Conservation (phyloP, 1,284 basidiomycete genomes). For the Naganishia cerealis region DNA sequence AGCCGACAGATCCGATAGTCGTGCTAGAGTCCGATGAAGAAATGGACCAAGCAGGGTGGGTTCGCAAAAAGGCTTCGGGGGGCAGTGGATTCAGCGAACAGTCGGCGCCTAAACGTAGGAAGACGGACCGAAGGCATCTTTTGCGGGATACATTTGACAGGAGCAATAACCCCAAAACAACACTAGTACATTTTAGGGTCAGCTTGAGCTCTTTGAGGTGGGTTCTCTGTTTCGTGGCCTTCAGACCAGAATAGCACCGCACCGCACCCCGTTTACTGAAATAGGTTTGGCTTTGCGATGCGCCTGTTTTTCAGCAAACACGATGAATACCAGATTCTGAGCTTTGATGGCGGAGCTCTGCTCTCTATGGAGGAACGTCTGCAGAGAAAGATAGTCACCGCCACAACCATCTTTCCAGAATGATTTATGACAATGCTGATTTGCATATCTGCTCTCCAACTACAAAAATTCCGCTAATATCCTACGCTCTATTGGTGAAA, state of each 20-base stretch:
- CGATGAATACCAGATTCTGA: conserved; percentile 51
- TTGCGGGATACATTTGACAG: conserved; percentile 23
- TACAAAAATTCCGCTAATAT: neutral
- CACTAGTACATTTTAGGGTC: conserved; percentile 60
- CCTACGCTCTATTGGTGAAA: neutral
- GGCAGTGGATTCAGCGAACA: neutral
- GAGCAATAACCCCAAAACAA: conserved; percentile 47
- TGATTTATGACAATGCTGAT: neutral
- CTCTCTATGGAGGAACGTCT: conserved; percentile 58
- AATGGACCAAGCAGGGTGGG: conserved; percentile 46
- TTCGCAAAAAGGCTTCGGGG: conserved; percentile 41
- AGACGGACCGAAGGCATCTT: neutral
- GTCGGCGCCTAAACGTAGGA: conserved; percentile 8
- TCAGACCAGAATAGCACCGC: neutral
- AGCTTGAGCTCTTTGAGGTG: conserved; percentile 58
- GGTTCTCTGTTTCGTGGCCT: conserved; percentile 42
- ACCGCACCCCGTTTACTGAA: neutral
- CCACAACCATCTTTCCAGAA: conserved; percentile 16
- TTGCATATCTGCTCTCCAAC: neutral
- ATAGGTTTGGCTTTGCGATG: neutral
- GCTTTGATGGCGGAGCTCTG: conserved; percentile 44
- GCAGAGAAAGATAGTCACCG: conserved; percentile 58
- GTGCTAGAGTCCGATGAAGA: conserved; percentile 44
- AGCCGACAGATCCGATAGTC: neutral
- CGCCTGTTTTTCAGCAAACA: conserved; percentile 40